Evolutionary conservation across 148 eudicot genomes (phyloP), one percentile per base, ranked within the genome.

Genomic region (Spergularia bocconei): DNA sequence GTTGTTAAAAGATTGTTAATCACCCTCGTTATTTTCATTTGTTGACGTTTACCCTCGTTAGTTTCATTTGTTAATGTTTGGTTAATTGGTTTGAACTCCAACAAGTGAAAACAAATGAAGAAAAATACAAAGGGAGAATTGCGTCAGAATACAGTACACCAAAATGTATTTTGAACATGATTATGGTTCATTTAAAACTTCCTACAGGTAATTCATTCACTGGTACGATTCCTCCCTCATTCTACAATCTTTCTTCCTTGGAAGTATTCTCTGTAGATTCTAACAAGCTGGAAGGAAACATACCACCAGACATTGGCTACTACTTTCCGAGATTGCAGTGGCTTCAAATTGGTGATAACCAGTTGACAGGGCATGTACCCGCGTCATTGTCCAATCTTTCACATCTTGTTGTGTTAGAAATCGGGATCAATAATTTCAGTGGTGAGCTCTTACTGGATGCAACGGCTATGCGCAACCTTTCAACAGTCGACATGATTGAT

Each of bases 171-270:
- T 41, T 41, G 47, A 41, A 41, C 47, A 41, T 4, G 47, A 41
- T 41, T 5, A 4, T 41, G 6, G 47, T 41, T 41, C 47, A 41
- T 41, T 41, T 41, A 41, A 41, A 41, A 41, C 47, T 4, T 41
- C 47, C 57, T 54, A 13, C 57, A 54, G 57, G 57, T 3, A 76
- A 53, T 47, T 54, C 51, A 23, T 67, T 76, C 53, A 51, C 9
- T 25, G 78, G 78, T 55, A 47, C 38, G 54, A 76, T 76, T 21
- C 72, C 78, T 21, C 21, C 55, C 0, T 67, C 78, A 17, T 20
- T 66, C 1, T 76, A 66, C 72, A 67, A 76, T 21, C 39, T 76
- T 3, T 67, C 78, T 8, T 54, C 15, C 15, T 16, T 76, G 25
- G 33, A 65, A 52, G 36, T 6, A 67, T 47, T 76, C 47, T 55